These are phyloP conservation scores for Eleusine indica DNA, from an alignment of 176 grass and related monocot genomes.

Conservation along the genomic window DNA sequence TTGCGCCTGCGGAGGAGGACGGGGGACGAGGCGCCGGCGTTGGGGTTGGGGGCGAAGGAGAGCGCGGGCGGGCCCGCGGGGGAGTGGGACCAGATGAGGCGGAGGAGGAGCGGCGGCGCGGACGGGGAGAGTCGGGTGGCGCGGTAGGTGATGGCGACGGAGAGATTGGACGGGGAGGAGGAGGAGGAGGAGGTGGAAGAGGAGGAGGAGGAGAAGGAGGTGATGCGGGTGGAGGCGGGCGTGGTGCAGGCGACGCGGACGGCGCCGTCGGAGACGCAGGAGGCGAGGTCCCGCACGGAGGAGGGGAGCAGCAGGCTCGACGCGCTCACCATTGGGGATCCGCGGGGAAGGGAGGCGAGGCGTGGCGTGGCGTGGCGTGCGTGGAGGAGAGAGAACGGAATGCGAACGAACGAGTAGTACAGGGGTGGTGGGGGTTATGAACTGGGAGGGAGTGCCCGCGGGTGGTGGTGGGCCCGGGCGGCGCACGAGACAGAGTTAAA, in stretches of 20 bases:
- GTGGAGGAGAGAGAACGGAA: neutral
- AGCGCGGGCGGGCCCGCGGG: constrained; percentile 39
- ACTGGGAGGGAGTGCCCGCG: neutral
- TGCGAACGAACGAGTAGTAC: neutral
- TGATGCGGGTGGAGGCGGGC: constrained; percentile 40
- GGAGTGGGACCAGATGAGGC: constrained; percentile 60
- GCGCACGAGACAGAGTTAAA: neutral
- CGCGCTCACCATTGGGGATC: constrained; percentile 55
- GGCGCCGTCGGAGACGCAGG: constrained; percentile 83
- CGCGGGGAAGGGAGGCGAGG: too few relatives aligned
- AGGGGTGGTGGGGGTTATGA: constrained; percentile 2
- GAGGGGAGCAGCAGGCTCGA: constrained; percentile 64
- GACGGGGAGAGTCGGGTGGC: neutral
- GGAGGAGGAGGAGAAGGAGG: constrained; percentile 4
- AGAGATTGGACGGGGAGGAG: constrained; percentile 41
- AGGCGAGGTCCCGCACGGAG: constrained; percentile 69
- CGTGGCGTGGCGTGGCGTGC: neutral
- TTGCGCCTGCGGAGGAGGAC: constrained; percentile 60
- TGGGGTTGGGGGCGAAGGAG: constrained; percentile 37
- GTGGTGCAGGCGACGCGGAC: constrained; percentile 60
- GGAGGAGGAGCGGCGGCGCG: constrained; percentile 43
- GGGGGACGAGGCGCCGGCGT: constrained; percentile 26
- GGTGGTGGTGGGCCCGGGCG: neutral
- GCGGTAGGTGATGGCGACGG: constrained; percentile 53
- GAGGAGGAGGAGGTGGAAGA: neutral